Evolutionary conservation across 345 rosid genomes (phyloP), one percentile per base, ranked within the genome.

Genomic region (Populus deltoides): DNA sequence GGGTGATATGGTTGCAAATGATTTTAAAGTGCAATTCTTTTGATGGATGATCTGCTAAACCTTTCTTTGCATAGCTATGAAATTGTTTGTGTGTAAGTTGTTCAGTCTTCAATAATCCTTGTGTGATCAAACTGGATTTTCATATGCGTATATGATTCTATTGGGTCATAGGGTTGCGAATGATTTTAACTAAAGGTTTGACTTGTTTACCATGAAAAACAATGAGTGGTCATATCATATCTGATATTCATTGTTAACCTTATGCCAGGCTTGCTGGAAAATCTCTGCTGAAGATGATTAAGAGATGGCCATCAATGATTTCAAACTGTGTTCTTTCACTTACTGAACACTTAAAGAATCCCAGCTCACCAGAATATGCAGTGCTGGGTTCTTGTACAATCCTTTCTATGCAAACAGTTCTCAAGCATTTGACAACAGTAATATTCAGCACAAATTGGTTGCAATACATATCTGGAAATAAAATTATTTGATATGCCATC

Each of bases 321-420:
- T 90, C 98, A 66, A 91, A 96, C 83, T 96, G 97, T 85, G 93
- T 93, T 75, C 81, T 89, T 51, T 86, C 90, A 73, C 93, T 93
- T 74, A 77, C 90, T 77, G 89, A 82, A 79, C 92, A 91, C 82
- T 88, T 96, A 80, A 86, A 79, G 81, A 90, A 86, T 75, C 87
- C 91, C 17, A 86, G 51, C 73, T 76, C 96, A 43, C 90, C 92
- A 68, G 99, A 96, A 81, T 81, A 88, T 85, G 90, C 85, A 22
- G 93, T 96, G 77, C 86, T 96, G 72, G 99, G 99, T 81, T 96
- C 99, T 79, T 93, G 98, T 89, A 89, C 94, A 25, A 85, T 93
- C 79, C 94, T 96, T 71, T 89, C 98, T 65, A 87, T 97, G n/a
- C 97, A 93, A 79, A 92, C 94, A 70, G 91, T 96, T 81, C 92